These are phyloP conservation scores for Saccharomycopsis guyanensis DNA, from an alignment of 805 yeast species.

Conservation along the genomic window DNA sequence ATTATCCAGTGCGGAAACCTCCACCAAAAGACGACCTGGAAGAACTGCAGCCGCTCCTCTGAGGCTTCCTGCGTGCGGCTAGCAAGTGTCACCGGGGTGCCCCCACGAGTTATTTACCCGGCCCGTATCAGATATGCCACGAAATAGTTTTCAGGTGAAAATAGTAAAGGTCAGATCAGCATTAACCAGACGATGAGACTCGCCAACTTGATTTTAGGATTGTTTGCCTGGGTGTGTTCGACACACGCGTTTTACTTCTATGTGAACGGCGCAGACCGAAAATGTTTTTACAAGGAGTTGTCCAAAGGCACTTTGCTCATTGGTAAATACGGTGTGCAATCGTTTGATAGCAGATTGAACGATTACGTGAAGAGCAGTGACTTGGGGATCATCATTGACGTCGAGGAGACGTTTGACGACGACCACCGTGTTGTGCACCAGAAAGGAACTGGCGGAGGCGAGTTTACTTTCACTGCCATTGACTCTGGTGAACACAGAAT, in stretches of 20 bases:
- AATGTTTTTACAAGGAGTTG: slow-evolving; percentile 52
- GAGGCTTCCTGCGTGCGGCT: no score
- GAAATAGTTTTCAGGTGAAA: no score
- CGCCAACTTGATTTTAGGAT: slow-evolving; percentile 1
- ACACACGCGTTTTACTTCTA: slow-evolving; percentile 42
- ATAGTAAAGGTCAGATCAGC: not conserved
- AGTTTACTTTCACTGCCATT: slow-evolving; percentile 63
- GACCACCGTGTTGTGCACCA: slow-evolving; percentile 69
- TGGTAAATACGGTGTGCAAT: slow-evolving; percentile 43
- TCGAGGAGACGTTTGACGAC: slow-evolving; percentile 67
- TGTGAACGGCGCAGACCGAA: slow-evolving; percentile 42
- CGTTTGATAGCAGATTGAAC: slow-evolving; percentile 31
- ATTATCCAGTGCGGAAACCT: not conserved
- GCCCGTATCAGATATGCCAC: no score
- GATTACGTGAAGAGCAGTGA: slow-evolving; percentile 31
- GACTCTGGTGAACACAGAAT: slow-evolving; percentile 76
- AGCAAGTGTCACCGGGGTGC: no score
- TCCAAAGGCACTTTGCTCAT: slow-evolving; percentile 41
- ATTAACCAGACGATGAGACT: not conserved
- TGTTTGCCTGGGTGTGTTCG: slow-evolving; percentile 5
- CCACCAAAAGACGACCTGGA: not conserved
- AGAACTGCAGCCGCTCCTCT: not conserved
- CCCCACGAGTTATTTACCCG: no score
- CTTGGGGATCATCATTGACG: slow-evolving; percentile 34
- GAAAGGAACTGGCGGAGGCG: slow-evolving; percentile 56